Conservation (phyloP, 352 stramenopile species). For the Globisporangium recalcitrans region DNA sequence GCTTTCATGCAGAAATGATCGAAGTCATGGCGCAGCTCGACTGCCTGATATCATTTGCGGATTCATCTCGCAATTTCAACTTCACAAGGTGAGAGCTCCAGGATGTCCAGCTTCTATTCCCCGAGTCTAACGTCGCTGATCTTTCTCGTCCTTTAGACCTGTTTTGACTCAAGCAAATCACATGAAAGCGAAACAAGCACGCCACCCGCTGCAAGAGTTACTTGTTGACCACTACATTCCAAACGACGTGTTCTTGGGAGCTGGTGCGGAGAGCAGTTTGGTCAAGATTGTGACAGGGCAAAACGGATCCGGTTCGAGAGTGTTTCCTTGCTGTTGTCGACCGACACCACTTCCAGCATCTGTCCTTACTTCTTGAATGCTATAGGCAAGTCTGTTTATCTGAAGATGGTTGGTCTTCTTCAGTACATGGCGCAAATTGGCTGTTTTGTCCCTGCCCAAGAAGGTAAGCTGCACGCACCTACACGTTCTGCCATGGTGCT, state of each 20-base stretch:
- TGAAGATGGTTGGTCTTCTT: constrained; percentile 81
- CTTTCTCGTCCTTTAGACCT: constrained; percentile 24
- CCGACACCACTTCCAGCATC: neutral
- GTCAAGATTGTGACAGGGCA: constrained; percentile 76
- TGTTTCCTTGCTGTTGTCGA: neutral
- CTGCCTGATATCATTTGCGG: constrained; percentile 63
- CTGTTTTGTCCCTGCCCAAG: constrained; percentile 67
- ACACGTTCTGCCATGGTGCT: neutral
- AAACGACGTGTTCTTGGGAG: constrained; percentile 61
- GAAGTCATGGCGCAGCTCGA: constrained; percentile 63
- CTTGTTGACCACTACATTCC: constrained; percentile 81
- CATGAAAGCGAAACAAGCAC: constrained; percentile 51
- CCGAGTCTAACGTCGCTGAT: neutral
- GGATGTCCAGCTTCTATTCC: neutral
- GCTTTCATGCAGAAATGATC: constrained; percentile 51
- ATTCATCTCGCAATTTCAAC: constrained; percentile 65
- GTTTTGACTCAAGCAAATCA: constrained; percentile 37
- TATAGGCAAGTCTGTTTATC: constrained; percentile 81
- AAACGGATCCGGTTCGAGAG: constrained; percentile 70
- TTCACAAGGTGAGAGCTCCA: constrained; percentile 43
- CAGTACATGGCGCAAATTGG: constrained; percentile 86
- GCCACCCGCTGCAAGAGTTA: constrained; percentile 81
- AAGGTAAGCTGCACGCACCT: constrained; percentile 43
- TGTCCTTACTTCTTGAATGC: neutral
- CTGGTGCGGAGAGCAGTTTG: constrained; percentile 20